Conservation (phyloP, 1,139 yeast species). For the Yamadazyma oceani region DNA sequence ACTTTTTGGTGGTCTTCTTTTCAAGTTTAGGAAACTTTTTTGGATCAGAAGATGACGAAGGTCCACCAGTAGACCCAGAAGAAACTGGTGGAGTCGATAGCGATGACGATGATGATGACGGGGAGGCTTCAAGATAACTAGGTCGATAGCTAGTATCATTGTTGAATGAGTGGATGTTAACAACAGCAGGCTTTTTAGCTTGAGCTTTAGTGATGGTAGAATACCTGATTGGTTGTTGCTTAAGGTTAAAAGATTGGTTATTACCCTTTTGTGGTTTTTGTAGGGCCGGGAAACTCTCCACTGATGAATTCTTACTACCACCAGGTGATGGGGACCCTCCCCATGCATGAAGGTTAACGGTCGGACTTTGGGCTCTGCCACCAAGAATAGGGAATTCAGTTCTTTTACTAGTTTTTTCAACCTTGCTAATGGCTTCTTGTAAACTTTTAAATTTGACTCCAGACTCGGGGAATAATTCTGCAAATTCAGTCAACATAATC, state of each 20-base stretch:
- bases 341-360: conserved; percentile 30
- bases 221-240: conserved; percentile 34
- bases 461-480: conserved; percentile 49
- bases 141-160: conserved; percentile 29
- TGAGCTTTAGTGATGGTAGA: conserved; percentile 40
- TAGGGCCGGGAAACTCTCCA: conserved; percentile 54
- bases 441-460: conserved; percentile 30
- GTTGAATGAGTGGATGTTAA: conserved; percentile 15
- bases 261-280: conserved; percentile 31
- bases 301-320: conserved; percentile 18
- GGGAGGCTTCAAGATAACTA: conserved; percentile 27
- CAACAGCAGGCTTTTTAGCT: conserved; percentile 11
- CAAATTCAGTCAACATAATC: conserved; percentile 54
- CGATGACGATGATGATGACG: conserved; percentile 6
- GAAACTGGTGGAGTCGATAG: conserved; percentile 5
- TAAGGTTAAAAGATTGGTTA: conserved; percentile 12
- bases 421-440: conserved; percentile 23
- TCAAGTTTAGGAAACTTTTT: conserved; percentile 43
- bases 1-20: conserved; percentile 33
- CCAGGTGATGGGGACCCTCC: conserved; percentile 18
- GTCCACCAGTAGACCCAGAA: background rate
- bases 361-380: conserved; percentile 19
- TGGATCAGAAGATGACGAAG: conserved; percentile 13
- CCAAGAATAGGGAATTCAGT: conserved; percentile 36
- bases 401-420: conserved; percentile 16